phyloP scores from a whole-genome alignment of 352 stramenopile genomes.

The Globisporangium echinulatum region DNA sequence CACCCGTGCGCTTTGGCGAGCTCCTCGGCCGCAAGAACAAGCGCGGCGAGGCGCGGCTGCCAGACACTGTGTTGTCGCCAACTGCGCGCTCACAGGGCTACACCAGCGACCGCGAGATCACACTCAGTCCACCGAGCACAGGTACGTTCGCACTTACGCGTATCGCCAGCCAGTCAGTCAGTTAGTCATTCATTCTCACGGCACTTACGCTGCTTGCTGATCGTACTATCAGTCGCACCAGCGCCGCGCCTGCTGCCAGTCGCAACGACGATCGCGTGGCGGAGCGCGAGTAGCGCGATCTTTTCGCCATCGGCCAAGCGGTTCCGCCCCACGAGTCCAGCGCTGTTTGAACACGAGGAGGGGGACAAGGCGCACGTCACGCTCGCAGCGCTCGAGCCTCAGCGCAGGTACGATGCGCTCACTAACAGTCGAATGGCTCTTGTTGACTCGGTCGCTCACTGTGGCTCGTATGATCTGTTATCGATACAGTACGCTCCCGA shows the following conservation, averaged over 20 bases:
- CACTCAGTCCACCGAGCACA: conserved; percentile 12
- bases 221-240: conserved; percentile 2
- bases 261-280: conserved; percentile 16
- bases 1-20: conserved; percentile 16
- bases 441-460: background rate
- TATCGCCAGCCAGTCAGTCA: background rate
- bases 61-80: conserved; percentile 22
- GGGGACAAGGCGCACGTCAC: conserved; percentile 1
- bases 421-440: too few relatives aligned
- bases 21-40: conserved; percentile 26
- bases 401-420: background rate
- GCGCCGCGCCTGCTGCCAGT: conserved; percentile 12
- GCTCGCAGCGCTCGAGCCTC: conserved; percentile 3
- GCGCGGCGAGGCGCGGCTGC: conserved; percentile 21
- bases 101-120: conserved; percentile 11
- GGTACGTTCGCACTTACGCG: background rate
- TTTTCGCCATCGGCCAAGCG: conserved; percentile 12
- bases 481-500: conserved; percentile 5
- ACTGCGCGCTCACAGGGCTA: conserved; percentile 33
- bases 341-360: background rate
- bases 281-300: conserved; percentile 9
- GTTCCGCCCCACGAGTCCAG: conserved; percentile 4
- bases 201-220: background rate
- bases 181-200: too few relatives aligned
- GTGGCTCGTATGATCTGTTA: background rate